Percentiles rank a stretch among this genome's conserved stretches.
Conservation (phyloP, 2,329 filamentous ascomycete genomes). For the Epichloe glyceriae region DNA sequence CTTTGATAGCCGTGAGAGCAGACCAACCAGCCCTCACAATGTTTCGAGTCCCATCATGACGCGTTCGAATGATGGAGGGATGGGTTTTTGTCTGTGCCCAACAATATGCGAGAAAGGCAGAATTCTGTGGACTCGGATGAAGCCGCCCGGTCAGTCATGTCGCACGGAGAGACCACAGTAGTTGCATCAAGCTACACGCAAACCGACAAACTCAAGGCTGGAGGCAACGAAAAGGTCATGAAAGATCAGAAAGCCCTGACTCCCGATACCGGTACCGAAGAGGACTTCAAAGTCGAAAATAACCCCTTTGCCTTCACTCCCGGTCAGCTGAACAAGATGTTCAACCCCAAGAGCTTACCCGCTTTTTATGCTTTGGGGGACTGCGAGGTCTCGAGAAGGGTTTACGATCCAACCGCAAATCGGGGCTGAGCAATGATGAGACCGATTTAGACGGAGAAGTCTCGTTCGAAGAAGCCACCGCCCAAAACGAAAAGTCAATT, state of each 20-base stretch:
- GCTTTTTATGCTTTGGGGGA: conserved; percentile 76
- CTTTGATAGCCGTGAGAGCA: conserved; percentile 52
- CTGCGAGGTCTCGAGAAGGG: conserved; percentile 67
- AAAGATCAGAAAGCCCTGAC: conserved; percentile 56
- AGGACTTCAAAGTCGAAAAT: conserved; percentile 60
- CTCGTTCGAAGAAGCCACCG: conserved; percentile 57
- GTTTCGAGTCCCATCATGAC: conserved; percentile 46
- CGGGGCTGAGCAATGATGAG: conserved; percentile 71
- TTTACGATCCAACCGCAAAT: conserved; percentile 55
- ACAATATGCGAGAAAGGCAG: conserved; percentile 43
- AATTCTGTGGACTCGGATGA: conserved; percentile 60
- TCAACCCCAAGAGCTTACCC: conserved; percentile 75
- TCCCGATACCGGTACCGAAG: conserved; percentile 64
- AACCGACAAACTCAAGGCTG: conserved; percentile 25
- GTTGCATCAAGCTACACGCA: conserved; percentile 31
- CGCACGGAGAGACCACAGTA: conserved; percentile 51
- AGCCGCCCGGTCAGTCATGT: conserved; percentile 42
- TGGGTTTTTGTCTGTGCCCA: conserved; percentile 56
- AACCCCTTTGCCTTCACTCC: conserved; percentile 80
- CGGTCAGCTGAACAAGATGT: conserved; percentile 73
- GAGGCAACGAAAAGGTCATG: conserved; percentile 43
- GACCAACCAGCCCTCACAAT: conserved; percentile 61
- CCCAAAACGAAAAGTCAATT: conserved; percentile 20
- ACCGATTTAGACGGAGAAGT: conserved; percentile 49
- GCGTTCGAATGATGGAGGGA: conserved; percentile 30